Evolutionary conservation across 1,139 yeast genomes (phyloP).

Genomic region (Blastobotrys aristatus): DNA sequence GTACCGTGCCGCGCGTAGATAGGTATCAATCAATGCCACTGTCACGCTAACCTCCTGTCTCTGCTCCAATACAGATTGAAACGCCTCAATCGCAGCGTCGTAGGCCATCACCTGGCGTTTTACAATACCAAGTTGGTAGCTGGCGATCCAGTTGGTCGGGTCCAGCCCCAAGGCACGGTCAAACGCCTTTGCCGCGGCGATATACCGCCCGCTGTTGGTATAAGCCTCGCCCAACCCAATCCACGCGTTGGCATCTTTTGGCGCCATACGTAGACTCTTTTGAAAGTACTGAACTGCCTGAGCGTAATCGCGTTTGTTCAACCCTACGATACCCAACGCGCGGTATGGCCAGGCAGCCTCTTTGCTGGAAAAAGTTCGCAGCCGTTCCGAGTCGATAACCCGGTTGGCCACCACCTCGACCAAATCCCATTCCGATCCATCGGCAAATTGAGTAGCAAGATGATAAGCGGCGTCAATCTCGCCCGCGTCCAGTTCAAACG

Average conservation of each 20-base stretch:
- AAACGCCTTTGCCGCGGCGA: constrained; percentile 83
- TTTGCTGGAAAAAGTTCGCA: constrained; percentile 34
- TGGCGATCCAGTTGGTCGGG: constrained; percentile 53
- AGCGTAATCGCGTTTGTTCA: constrained; percentile 68
- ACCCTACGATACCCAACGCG: constrained; percentile 71
- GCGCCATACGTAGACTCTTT: constrained; percentile 65
- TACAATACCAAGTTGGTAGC: constrained; percentile 63
- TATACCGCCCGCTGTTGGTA: constrained; percentile 73
- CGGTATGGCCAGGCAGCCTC: constrained; percentile 75
- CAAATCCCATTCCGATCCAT: constrained; percentile 71
- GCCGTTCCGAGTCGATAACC: constrained; percentile 53
- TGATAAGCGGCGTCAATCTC: constrained; percentile 71
- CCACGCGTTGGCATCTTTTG: constrained; percentile 77
- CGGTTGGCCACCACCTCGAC: constrained; percentile 68
- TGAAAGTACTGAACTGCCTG: constrained; percentile 89
- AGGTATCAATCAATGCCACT: constrained; percentile 53
- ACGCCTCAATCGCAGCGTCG: constrained; percentile 41
- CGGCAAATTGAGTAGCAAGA: constrained; percentile 64
- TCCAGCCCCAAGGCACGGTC: constrained; percentile 54
- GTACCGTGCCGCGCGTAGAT: constrained; percentile 49
- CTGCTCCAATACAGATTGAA: constrained; percentile 41
- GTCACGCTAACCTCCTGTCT: constrained; percentile 48
- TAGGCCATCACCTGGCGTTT: constrained; percentile 49
- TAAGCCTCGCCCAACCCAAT: constrained; percentile 93
- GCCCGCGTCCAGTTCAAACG: constrained; percentile 78